Base-by-base conservation (phyloP, 2,329 filamentous ascomycete species). In the Exophiala alcalophila region DNA sequence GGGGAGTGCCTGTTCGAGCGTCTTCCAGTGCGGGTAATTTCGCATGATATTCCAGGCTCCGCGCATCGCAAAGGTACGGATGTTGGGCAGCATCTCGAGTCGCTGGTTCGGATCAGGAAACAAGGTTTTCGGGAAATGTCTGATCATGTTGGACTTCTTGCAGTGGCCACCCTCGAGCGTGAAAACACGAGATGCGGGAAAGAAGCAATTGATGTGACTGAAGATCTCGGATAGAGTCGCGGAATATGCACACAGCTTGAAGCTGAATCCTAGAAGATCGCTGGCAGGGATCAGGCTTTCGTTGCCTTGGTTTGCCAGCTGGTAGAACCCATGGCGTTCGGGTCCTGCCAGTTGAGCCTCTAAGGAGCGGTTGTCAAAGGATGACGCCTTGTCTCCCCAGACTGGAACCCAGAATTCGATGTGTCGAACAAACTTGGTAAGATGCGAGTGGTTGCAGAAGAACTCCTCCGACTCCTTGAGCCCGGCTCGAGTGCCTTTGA, bases 401-500 rank as follows among this genome's bases (percentile, higher is more conserved):
- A 87, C 83, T 3, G 84, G 84, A 49, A 88, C 84, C 83, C 84
- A 88, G 28, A 87, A 72, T 63, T 88, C 84, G 46, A 87, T 75
- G 57, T 88, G 84, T 52, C 80, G 81, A 47, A 88, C 78, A 53
- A 86, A 79, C 6, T 65, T 55, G 14, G 76, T 72, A 4, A 88
- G 73, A 56, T 84, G 77, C 19, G 72, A 67, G 46, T 80, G 73
- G 7, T 63, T 53, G 11, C 66, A 61, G 53, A 88, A 84, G 69
- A 83, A 86, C 23, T 66, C 51, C 50, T 76, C 69, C 5, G 82
- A 77, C 33, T 79, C 71, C 28, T 75, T 66, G 27, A 86, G 65
- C 11, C 76, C 81, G n/a, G 76, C 71, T 25, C 76, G 67, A 0
- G 82, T 86, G 0, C 81, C 84, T 65, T 86, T 84, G 54, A 88